phyloP scores from a whole-genome alignment of 108 stramenopile genomes.

The Licmophora abbreviata region DNA sequence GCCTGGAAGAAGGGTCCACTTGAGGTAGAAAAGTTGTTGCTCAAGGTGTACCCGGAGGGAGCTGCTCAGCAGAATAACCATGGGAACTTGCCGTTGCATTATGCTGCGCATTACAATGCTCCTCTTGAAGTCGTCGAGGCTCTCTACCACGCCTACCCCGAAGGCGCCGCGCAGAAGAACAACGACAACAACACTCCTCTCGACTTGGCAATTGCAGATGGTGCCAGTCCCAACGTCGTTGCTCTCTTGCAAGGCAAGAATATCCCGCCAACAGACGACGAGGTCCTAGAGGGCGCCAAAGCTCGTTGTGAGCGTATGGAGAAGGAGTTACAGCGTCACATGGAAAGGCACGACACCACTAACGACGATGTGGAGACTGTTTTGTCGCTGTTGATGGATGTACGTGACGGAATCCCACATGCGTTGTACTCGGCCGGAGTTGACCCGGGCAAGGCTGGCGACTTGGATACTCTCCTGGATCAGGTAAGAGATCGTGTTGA shows the following conservation, averaged over 20 bases:
- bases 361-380: constrained; percentile 71
- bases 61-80: constrained; percentile 85
- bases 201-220: constrained; percentile 82
- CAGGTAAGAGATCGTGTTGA: constrained; percentile 28
- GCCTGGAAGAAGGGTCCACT: constrained; percentile 88
- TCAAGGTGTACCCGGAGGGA: constrained; percentile 77
- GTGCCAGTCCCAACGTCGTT: constrained; percentile 70
- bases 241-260: constrained; percentile 74
- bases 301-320: constrained; percentile 64
- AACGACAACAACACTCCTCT: constrained; percentile 83
- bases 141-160: constrained; percentile 74
- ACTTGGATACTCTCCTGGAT: constrained; percentile 63
- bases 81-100: constrained; percentile 76
- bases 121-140: constrained; percentile 80
- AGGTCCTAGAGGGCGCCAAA: constrained; percentile 63
- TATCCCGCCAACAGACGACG: constrained; percentile 75
- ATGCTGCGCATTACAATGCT: constrained; percentile 83
- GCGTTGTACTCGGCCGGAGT: constrained; percentile 78
- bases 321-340: constrained; percentile 59
- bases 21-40: constrained; percentile 65
- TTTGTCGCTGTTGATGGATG: constrained; percentile 62
- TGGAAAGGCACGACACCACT: constrained; percentile 48
- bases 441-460: constrained; percentile 51
- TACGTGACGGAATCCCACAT: constrained; percentile 66
- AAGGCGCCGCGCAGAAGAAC: constrained; percentile 76